A percentile compares a stretch with the other conserved stretches of the same genome.
Evolutionary conservation across 257 asterid genomes (phyloP).

Genomic region (Coffea canephora): DNA sequence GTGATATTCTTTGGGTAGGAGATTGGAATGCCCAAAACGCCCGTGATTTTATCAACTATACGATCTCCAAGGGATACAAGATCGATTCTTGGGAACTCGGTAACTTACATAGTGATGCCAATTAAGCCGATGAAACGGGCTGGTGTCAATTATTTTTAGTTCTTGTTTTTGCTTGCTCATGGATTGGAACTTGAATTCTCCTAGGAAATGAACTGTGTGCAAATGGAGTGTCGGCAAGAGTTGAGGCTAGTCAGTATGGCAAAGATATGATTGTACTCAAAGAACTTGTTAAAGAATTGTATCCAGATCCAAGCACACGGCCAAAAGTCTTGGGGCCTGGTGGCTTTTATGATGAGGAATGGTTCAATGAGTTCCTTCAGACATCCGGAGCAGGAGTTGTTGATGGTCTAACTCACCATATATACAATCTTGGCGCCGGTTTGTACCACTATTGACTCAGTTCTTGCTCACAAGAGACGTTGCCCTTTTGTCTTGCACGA

Average conservation of each 20-base stretch:
- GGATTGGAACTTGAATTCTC: background rate
- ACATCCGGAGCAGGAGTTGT: slow-evolving; percentile 54
- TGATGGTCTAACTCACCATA: slow-evolving; percentile 78
- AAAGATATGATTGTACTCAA: slow-evolving; percentile 51
- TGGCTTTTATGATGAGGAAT: slow-evolving; percentile 63
- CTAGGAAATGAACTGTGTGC: slow-evolving; percentile 79
- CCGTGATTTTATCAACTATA: slow-evolving; percentile 56
- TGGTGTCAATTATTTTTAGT: background rate
- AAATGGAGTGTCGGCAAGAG: slow-evolving; percentile 53
- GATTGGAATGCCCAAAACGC: slow-evolving; percentile 64
- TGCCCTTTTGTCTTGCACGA: background rate
- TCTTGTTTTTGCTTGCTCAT: background rate
- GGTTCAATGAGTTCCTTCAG: slow-evolving; percentile 55
- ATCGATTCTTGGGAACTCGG: slow-evolving; percentile 85
- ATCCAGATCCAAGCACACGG: slow-evolving; percentile 34
- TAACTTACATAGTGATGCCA: slow-evolving; percentile 12
- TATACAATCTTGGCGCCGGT: slow-evolving; percentile 88
- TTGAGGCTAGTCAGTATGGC: slow-evolving; percentile 66
- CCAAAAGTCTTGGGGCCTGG: slow-evolving; percentile 78
- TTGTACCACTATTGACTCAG: background rate
- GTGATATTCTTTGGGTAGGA: slow-evolving; percentile 49
- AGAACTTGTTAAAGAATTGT: slow-evolving; percentile 38
- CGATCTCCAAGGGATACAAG: slow-evolving; percentile 59
- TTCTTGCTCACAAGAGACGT: background rate
- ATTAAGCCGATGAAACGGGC: background rate